Evolutionary conservation across 2,329 filamentous ascomycete genomes (phyloP), one percentile per base, ranked within the genome.

Genomic region (Epichloe festucae): DNA sequence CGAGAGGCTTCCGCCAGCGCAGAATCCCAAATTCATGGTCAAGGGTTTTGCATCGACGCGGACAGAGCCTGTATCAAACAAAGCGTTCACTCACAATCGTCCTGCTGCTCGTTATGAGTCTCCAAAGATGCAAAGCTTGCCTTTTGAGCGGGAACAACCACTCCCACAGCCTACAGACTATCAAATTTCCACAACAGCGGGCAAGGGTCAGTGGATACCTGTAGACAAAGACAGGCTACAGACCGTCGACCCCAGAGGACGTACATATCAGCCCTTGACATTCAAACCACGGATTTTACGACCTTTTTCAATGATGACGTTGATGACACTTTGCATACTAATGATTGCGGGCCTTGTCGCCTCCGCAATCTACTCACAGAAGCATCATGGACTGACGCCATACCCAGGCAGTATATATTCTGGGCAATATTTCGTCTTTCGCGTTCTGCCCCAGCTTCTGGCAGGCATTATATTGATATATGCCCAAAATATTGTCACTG

Each of bases 391-490:
- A 0, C 70, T 96, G 12, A 81, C 78, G 62, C 67, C 75, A 3
- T 95, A 90, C 63, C 70, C 72, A 36, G 76, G 75, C 45, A 73
- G 69, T 34, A 84, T 89, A 52, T 85, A 86, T 54, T 84, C 84
- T 48, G 76, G 75, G 8, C 76, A 82, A 57, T 95, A 94, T 67
- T 95, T 96, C 64, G 67, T 94, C 46, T 93, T 95, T 65, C 79
- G 89, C 55, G 87, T 95, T 56, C 70, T 96, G 1, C 90, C 91
- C 2, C 88, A 89, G 52, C 70, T 95, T 0, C 63, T 94, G 14
- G 87, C 83, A 0, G 81, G 81, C 19, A 57, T 84, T 12, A 69
- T 95, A 38, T 73, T 93, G 45, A 65, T 96, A 6, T 95, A 87
- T 73, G 76, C 87, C 1, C 84, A 95, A 60, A 79, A 82, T 57